Base-by-base conservation (phyloP, 1,284 basidiomycete genomes). In the Pyrrhoderma noxium region DNA sequence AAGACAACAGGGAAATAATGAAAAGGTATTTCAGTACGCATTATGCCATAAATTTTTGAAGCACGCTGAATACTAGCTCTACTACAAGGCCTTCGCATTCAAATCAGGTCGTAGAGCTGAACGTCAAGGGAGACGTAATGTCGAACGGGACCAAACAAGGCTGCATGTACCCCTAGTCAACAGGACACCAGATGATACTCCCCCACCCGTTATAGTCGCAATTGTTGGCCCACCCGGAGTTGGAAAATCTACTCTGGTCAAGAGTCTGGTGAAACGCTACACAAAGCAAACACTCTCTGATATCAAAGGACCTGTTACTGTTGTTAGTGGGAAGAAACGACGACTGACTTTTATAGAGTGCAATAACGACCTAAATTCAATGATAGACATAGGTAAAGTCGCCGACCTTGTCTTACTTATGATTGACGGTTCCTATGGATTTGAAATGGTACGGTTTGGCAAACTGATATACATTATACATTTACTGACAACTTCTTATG, bases 331-430 rank as follows among this genome's bases (percentile, higher is more conserved):
- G 47, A 99, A 98, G 75, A 90, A 86, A 62, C 78, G 93, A 44
- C 76, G 96, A 13, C 74, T 99, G 19, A 98, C 95, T 0, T 94
- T 99, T 67, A 77, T 99, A 53, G 96, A 99, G 69, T 98, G 93
- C 71, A 94, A 95, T 62, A 98, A 94, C 65, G 93, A 98, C 70
- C 75, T 99, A 59, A 95, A 95, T 67, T 89, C 92, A 45, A 98
- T 98, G 94, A 90, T 99, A 57, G 96, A 99, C 74, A 76, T 97
- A 60, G 94, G 85, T 53, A 99, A 99, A 69, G 82, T 99, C 54
- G 95, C 92, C 3, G 96, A 99, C 69, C 74, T 99, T 44, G 90
- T 99, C 2, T 73, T 99, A 41, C 81, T 99, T 58, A 94, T 98
- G 92, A 89, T 99, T 60, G 96, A 99, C 63, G 95, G 91, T 2